phyloP scores from a whole-genome alignment of 108 stramenopile genomes.

The Cyclotella distinguenda region DNA sequence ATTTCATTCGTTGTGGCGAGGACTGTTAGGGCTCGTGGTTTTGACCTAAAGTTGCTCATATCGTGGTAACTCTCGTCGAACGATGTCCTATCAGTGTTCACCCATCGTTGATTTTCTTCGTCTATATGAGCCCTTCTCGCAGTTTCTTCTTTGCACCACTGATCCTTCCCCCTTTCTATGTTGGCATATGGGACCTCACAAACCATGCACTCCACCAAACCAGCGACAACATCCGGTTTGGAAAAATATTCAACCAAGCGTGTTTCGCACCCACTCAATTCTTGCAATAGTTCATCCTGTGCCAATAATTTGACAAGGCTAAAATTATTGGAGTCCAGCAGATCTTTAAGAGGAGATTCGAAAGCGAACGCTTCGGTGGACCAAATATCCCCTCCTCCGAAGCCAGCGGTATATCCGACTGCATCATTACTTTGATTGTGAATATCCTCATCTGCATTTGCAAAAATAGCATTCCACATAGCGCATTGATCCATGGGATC shows the following conservation, averaged over 20 bases:
- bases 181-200: constrained; percentile 7
- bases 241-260: constrained; percentile 85
- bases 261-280: constrained; percentile 84
- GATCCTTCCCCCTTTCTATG: constrained; percentile 5
- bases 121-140: constrained; percentile 11
- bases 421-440: background rate
- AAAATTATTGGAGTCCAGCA: constrained; percentile 79
- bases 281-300: constrained; percentile 95
- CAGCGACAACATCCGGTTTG: constrained; percentile 66
- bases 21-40: background rate
- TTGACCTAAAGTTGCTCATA: background rate
- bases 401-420: background rate
- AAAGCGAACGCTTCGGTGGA: constrained; percentile 64
- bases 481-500: constrained; percentile 19
- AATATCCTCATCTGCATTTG: constrained; percentile 4
- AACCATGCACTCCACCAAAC: constrained; percentile 72
- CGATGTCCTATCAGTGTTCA: background rate
- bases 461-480: background rate
- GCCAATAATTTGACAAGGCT: constrained; percentile 75
- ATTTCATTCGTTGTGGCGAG: constrained; percentile 4
- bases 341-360: constrained; percentile 79
- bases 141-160: constrained; percentile 28
- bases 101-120: background rate
- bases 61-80: background rate
- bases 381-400: constrained; percentile 72